Evolutionary conservation across 2,329 filamentous ascomycete species (phyloP).

Genomic region (Chrysoporthe deuterocubensis): DNA sequence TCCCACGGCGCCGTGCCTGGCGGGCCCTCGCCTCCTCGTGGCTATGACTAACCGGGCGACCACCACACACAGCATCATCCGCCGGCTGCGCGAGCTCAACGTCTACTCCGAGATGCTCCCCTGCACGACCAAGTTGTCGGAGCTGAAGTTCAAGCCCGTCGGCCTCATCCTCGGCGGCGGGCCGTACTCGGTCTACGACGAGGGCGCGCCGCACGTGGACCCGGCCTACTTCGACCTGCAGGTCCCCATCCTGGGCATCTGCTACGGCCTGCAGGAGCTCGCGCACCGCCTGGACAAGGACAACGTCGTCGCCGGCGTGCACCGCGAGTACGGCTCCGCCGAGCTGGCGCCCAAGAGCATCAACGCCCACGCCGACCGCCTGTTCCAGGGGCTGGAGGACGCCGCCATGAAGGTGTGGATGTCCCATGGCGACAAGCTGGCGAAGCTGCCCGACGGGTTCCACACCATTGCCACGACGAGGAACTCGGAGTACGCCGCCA

Average conservation of each 20-base stretch:
- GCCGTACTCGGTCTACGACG: constrained; percentile 78
- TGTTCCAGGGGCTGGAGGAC: constrained; percentile 78
- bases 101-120: constrained; percentile 88
- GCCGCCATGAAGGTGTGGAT: constrained; percentile 67
- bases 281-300: constrained; percentile 26
- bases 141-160: constrained; percentile 78
- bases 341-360: constrained; percentile 61
- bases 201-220: constrained; percentile 75
- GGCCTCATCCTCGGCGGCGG: constrained; percentile 69
- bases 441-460: constrained; percentile 73
- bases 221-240: constrained; percentile 78
- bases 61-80: constrained; percentile 56
- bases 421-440: constrained; percentile 88
- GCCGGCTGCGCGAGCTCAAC: constrained; percentile 76
- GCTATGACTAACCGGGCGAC: background rate
- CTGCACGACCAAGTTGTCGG: constrained; percentile 79
- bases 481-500: constrained; percentile 81
- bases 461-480: constrained; percentile 72
- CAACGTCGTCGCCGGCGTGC: constrained; percentile 25
- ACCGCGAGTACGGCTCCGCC: constrained; percentile 27
- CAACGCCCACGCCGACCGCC: constrained; percentile 68
- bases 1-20: background rate
- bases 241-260: constrained; percentile 56
- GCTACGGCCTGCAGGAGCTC: constrained; percentile 29
- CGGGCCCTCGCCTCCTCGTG: background rate